Base-by-base conservation (phyloP, 805 yeast species). In the Metschnikowia borealis region DNA sequence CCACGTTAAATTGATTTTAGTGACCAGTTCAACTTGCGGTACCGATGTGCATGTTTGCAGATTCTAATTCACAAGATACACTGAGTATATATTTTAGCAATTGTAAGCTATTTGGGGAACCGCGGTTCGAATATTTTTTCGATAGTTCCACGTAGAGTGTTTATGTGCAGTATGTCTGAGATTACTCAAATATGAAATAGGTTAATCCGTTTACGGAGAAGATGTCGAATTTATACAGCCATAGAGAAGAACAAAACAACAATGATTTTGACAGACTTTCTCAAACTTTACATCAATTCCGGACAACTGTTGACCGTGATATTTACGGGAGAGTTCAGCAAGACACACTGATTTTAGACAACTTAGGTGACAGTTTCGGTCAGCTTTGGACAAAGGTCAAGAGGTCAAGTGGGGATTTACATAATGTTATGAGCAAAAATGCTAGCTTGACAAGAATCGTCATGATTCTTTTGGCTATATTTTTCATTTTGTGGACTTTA, bases 191-290 rank as follows among this genome's bases (percentile, higher is more conserved):
- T 10, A 33, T 32, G 20, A 5, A 33, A 42, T 11, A 33, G 37
- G 31, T 10, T 33, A 20, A 21, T 5, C 18, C 13, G 34, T 14
- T 38, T 23, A 8, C 13, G 10, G 6, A 33, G 29, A 46, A 13
- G 26, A 56, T 57, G 60, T 57, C 60, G 14, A 51, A 52, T 38
- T 54, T 72, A 38, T 73, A 73, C 59, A 61, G 74, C 39, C 71
- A 69, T 47, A 61, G 78, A 54, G 78, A 73, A 54, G 66, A 69
- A 38, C 73, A 70, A 48, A 73, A 73, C 55, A 70, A 73, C 55
- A 72, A 71, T 54, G 53, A 72, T 48, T 73, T 73, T 52, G 77
- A 73, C 47, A 72, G 68, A 50, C 63, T 73, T 32, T 77, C 78
- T 0, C 72, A 61, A 50, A 73, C 78, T 0, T 60, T 73, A 35